Base-by-base conservation (phyloP, 352 stramenopile species). In the Globisporangium solare region DNA sequence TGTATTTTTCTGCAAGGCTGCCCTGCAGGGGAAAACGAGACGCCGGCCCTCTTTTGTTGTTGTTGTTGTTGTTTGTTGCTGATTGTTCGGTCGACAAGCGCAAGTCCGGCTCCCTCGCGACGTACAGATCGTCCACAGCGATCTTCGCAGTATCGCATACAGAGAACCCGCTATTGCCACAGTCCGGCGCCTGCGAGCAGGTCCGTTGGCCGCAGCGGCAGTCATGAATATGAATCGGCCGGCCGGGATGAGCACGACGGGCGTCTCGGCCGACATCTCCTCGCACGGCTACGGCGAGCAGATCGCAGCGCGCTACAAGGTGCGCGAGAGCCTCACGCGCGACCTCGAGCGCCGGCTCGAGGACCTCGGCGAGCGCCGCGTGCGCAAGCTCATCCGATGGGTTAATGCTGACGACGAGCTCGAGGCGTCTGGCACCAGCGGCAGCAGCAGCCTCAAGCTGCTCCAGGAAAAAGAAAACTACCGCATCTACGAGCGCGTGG, bases 381-480 rank as follows among this genome's bases (percentile, higher is more conserved):
- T 79, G 42, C 79, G 81, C 32, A 67, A 80, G 60, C 73, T 92
- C 62, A 77, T 89, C 54, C 71, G 73, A 21, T 86, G 75, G 63
- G 63, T 88, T 4, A 82, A 72, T 56, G 74, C 83, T 55, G 76
- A 88, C 51, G 77, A 87, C 62, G 75, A 82, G 21, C 63, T 51
- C 20, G 49, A 2, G 12, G 31, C 51, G 72, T 83, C 22, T 13
- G 51, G 24, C 10, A 58, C 27, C 13, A 58, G 52, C 27, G 17
- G 41, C 13, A 58, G 52, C 27, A 21, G 41, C 20, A 49, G 48
- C 1, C 51, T 57, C 49, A 51, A 51, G 22, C 50, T 92, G 48
- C 69, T 84, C 10, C 73, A 89, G 53, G 79, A 92, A 51, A 88
- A 87, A 31, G 82, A 89, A 37, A 89, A 88, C 63, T 89, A 87